Percentiles rank a stretch among this genome's conserved stretches.
Conservation (phyloP, 768 basidiomycete genomes). For the Mycena sanguinolenta region DNA sequence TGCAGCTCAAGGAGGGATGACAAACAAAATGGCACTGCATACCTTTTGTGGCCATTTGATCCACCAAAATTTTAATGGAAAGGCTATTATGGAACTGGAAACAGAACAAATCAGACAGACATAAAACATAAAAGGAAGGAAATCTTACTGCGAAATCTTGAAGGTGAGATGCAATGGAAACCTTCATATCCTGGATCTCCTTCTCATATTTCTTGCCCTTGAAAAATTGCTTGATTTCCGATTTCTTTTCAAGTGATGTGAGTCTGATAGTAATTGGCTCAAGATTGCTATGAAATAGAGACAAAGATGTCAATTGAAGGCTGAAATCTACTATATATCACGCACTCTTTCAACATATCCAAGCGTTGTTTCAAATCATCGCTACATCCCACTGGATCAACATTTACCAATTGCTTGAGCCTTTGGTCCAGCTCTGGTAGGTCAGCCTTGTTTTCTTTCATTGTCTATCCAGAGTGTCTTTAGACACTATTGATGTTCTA, state of each 20-base stretch:
- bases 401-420: background rate
- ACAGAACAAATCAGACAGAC: conserved; percentile 6
- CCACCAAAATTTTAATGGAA: background rate
- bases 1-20: too few relatives aligned
- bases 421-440: too few relatives aligned
- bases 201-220: conserved; percentile 15
- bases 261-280: background rate
- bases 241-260: background rate
- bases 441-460: conserved; percentile 17
- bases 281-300: conserved; percentile 6
- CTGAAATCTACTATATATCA: conserved; percentile 12
- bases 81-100: background rate
- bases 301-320: conserved; percentile 5
- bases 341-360: background rate
- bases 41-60: conserved; percentile 8
- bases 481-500: conserved; percentile 10
- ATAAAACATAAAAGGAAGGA: too few relatives aligned
- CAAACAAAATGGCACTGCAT: background rate
- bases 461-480: conserved; percentile 8
- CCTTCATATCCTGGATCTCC: conserved; percentile 13
- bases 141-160: too few relatives aligned
- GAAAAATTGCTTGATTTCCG: too few relatives aligned
- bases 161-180: conserved; percentile 5
- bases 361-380: background rate
- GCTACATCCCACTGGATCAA: background rate